Base-by-base conservation (phyloP, 2,329 filamentous ascomycete genomes). In the Piedraia hortae region DNA sequence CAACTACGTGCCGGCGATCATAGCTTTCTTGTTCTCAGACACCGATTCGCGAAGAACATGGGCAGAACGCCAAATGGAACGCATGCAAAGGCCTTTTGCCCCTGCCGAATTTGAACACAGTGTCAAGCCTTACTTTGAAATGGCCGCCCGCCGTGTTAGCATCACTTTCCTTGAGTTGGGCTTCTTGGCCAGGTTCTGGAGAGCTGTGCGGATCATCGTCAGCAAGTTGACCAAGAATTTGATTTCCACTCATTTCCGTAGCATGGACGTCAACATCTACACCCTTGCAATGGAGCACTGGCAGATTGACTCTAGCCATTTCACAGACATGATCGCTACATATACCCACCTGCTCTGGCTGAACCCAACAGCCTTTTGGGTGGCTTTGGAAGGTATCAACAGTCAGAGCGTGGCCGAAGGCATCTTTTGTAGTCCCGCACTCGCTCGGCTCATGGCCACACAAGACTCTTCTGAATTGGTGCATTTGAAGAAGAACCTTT, bases 41-140 rank as follows among this genome's bases (percentile, higher is more conserved):
- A 64, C 82, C 29, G 46, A 53, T 12, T 48, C 51, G 21, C 62
- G 72, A 22, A 55, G 54, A 17, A 48, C 53, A 18, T 89, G 78
- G 57, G 75, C 74, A 1, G 48, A 55, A 16, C 50, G 56, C 21
- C 62, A 65, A 4, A 80, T 72, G 62, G 53, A 55, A n/a, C 62
- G 59, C 17, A 59, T 72, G 30, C 54, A 59, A 21, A 55, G 62
- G 7, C 51, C 56, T 10, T 56, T 88, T 22, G 64, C 67, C 1
- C 52, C 59, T 6, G 56, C 64, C 16, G 72, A 85, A 31, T 93
- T 90, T 39, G 73, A 90, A 19, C 88, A 73, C 69, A 73, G 74
- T 6, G 64, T 91, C 18, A 66, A 67, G 30, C 68, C 73, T 28
- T 65, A 68, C 15, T 52, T 93, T 10, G 50, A 65, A 16, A 52